Percentiles rank a stretch among this genome's conserved stretches.
phyloP scores from a whole-genome alignment of 139 green algal species.

The Tetradesmus obliquus region DNA sequence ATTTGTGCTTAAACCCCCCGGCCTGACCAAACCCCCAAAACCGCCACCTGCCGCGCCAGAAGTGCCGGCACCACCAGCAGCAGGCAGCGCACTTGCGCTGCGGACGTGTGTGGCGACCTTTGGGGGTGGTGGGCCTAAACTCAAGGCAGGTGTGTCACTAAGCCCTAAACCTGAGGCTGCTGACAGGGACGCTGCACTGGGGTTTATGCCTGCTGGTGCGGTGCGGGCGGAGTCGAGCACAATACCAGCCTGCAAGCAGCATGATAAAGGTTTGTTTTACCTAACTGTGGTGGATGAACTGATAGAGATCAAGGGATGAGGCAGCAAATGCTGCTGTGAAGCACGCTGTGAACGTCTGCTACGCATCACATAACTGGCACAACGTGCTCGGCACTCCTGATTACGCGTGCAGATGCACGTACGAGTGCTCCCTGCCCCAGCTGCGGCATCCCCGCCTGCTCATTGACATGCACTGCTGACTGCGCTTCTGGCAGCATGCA shows the following conservation, averaged over 20 bases:
- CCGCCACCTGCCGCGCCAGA: background rate
- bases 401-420: too few species aligned
- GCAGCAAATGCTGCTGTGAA: too few species aligned
- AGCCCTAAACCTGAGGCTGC: background rate
- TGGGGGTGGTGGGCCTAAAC: background rate
- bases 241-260: background rate
- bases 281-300: too few species aligned
- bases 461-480: too few species aligned
- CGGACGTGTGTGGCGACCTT: conserved; percentile 20
- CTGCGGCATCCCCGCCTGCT: too few species aligned
- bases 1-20: background rate
- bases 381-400: too few species aligned
- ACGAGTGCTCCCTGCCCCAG: too few species aligned
- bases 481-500: too few species aligned
- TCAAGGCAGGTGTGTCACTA: background rate
- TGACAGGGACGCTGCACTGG: background rate
- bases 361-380: too few species aligned
- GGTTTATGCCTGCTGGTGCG: background rate
- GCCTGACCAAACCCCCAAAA: background rate
- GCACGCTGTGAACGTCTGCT: too few species aligned
- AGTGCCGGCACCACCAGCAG: background rate
- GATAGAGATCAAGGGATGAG: too few species aligned
- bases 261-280: background rate
- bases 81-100: conserved; percentile 21
- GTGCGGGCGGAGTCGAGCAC: background rate